Conservation (phyloP, 2,329 filamentous ascomycete species). For the Ramichloridium luteum region DNA sequence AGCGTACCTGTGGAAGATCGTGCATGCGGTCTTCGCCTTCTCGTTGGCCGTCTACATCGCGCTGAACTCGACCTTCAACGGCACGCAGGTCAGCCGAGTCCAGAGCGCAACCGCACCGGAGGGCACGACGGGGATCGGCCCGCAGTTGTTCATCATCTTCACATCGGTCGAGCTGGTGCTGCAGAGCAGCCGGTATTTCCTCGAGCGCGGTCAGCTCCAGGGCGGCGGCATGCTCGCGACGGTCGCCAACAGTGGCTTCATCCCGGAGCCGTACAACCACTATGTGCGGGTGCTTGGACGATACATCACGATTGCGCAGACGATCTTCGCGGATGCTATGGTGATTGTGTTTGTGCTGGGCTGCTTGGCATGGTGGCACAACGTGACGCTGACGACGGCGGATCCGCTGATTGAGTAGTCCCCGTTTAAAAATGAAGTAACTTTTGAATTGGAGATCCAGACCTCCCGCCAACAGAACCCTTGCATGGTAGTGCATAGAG, state of each 20-base stretch:
- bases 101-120: constrained; percentile 28
- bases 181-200: constrained; percentile 57
- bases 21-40: constrained; percentile 62
- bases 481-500: no score
- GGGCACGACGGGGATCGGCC: constrained; percentile 30
- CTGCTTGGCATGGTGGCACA: constrained; percentile 39
- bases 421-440: no score
- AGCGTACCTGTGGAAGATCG: constrained; percentile 54
- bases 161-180: constrained; percentile 63
- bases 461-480: no score
- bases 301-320: constrained; percentile 60
- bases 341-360: constrained; percentile 66
- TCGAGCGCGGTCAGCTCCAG: constrained; percentile 49
- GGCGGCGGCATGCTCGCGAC: constrained; percentile 52
- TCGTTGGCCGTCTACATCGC: constrained; percentile 59
- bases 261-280: constrained; percentile 52
- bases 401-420: neutral
- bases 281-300: constrained; percentile 50
- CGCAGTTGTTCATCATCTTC: constrained; percentile 66
- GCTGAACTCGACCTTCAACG: constrained; percentile 55
- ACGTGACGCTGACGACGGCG: neutral
- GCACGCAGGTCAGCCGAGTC: constrained; percentile 47
- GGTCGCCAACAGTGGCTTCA: constrained; percentile 42
- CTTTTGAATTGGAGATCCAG: no score
- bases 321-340: constrained; percentile 61